These are phyloP conservation scores for Pseudocercospora ulei DNA, from an alignment of 2,329 filamentous ascomycete genomes.

Conservation along the genomic window DNA sequence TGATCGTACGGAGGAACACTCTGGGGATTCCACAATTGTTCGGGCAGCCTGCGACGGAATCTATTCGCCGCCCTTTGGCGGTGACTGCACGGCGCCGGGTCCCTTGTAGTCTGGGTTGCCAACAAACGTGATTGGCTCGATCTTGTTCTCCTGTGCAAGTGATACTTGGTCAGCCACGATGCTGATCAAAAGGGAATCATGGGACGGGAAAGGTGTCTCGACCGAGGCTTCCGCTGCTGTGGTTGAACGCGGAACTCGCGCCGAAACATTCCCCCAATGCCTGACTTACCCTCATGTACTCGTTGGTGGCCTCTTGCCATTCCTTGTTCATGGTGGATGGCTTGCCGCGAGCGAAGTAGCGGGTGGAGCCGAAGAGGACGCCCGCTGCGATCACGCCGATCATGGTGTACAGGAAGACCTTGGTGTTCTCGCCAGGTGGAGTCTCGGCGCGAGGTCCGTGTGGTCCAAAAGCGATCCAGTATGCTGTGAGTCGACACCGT, in stretches of 20 bases:
- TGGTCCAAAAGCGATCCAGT: constrained; percentile 96
- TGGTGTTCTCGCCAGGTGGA: constrained; percentile 75
- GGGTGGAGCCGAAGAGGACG: constrained; percentile 61
- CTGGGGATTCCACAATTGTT: too few species aligned
- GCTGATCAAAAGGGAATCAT: too few species aligned
- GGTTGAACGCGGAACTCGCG: too few species aligned
- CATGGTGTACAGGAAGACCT: constrained; percentile 63
- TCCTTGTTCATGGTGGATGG: constrained; percentile 92
- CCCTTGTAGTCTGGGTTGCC: constrained; percentile 68
- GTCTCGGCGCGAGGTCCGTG: constrained; percentile 80
- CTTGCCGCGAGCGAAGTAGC: constrained; percentile 59
- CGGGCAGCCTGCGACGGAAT: constrained; percentile 7
- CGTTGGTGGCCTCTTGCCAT: constrained; percentile 91
- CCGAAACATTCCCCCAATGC: not conserved
- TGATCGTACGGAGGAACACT: too few species aligned
- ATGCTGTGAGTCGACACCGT: constrained; percentile 52
- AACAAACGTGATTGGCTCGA: constrained; percentile 79
- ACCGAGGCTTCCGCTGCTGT: too few species aligned
- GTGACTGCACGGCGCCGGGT: constrained; percentile 61
- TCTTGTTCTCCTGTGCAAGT: constrained; percentile 58
- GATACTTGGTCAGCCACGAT: constrained; percentile 15
- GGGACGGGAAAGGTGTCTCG: too few species aligned
- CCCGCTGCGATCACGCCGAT: constrained; percentile 58
- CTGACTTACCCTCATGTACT: constrained; percentile 71
- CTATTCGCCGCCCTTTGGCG: constrained; percentile 26